Evolutionary conservation across 805 yeast species (phyloP), one percentile per base, ranked within the genome.

Genomic region (Saccharomyces eubayanus): DNA sequence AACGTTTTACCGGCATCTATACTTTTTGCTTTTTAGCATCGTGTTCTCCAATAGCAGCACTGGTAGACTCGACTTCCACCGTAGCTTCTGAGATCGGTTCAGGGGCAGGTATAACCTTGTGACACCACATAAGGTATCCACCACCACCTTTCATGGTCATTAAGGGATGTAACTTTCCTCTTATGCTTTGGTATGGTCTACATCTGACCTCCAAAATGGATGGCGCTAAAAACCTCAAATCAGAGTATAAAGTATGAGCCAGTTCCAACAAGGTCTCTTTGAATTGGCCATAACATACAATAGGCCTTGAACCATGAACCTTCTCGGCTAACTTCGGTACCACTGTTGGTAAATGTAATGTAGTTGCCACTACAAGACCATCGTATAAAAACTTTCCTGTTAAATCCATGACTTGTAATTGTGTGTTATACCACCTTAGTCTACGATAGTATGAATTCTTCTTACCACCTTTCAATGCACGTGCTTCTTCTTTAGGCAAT

Each of bases 81-180:
- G 8, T n/a, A 5, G 20, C 46, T 16, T 36, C 43, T 24, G 9
- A 36, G 9, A 10, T 21, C 10, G 67, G 65, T 36, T 59, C 67
- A 2, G 57, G 52, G 1, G 65, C 65, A 3, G 97, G 96, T 51
- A 82, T 72, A 0, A 94, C 97, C 49, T 87, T 77, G 14, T 87
- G 80, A 2, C 92, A 96, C 74, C 83, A 79, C 59, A 90, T 73
- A 2, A 94, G 67, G 67, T 82, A 92, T 0, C 99, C 99, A 31
- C 97, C 98, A 54, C 86, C 91, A 6, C 96, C 90, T 62, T 89
- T 79, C 77, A 85, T 83, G 0, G 97, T 88, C 99, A 94, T 94
- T 56, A 84, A 66, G 0, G 99, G 99, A 69, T 94, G 99, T 63
- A 92, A 75, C 66, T 95, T 83, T 6, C 98, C 99, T 20, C 96